Percentiles rank a stretch among this genome's conserved stretches.
Conservation (phyloP, 352 stramenopile genomes). For the Pythium rhizo-oryzae region DNA sequence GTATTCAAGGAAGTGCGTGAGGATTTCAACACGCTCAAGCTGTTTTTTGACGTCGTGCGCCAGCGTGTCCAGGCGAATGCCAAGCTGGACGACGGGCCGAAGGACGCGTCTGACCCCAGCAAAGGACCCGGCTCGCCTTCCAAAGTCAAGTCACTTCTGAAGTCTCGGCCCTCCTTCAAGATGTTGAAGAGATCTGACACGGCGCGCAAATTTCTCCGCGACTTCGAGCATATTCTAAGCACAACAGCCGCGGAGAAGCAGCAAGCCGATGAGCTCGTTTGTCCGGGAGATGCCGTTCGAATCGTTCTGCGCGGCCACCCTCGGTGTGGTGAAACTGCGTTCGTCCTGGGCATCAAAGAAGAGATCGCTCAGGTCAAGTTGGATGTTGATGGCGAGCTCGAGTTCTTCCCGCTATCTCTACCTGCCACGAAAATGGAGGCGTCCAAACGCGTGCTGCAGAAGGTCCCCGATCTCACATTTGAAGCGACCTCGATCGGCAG, state of each 20-base stretch:
- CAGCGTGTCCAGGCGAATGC: slow-evolving; percentile 47
- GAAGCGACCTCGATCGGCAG: slow-evolving; percentile 46
- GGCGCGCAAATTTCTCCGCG: slow-evolving; percentile 55
- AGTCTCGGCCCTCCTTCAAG: slow-evolving; percentile 10
- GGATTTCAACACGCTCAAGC: slow-evolving; percentile 64
- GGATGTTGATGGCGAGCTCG: slow-evolving; percentile 74
- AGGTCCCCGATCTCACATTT: slow-evolving; percentile 66
- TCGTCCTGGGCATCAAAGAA: slow-evolving; percentile 64
- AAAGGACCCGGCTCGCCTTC: slow-evolving; percentile 6
- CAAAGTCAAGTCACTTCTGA: slow-evolving; percentile 19
- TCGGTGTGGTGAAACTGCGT: slow-evolving; percentile 76
- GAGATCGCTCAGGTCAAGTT: slow-evolving; percentile 79
- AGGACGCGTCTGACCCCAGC: neutral
- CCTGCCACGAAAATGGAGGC: slow-evolving; percentile 61
- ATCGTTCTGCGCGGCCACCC: slow-evolving; percentile 78
- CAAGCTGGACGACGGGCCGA: neutral
- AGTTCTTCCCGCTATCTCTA: slow-evolving; percentile 75
- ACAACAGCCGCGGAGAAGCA: slow-evolving; percentile 45
- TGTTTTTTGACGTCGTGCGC: slow-evolving; percentile 67
- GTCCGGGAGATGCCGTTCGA: slow-evolving; percentile 58
- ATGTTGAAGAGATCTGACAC: slow-evolving; percentile 49
- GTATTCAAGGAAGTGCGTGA: slow-evolving; percentile 70
- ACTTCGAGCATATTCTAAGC: slow-evolving; percentile 63
- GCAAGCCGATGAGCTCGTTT: slow-evolving; percentile 39
- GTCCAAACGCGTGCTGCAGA: slow-evolving; percentile 56